Evolutionary conservation across 1,284 basidiomycete species (phyloP).

Genomic region (Coniophora puteana): DNA sequence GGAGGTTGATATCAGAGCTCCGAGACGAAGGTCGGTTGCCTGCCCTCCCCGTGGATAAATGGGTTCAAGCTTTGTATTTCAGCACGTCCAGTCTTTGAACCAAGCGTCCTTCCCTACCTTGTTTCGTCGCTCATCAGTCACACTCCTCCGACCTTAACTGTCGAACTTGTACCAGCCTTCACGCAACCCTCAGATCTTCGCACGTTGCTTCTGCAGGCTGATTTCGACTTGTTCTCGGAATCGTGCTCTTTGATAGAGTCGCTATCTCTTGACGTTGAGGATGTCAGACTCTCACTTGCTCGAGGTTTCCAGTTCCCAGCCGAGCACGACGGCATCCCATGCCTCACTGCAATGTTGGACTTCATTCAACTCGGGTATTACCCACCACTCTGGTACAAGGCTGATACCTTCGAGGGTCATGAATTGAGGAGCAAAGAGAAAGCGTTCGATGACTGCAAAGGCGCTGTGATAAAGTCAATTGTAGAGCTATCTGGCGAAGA

Average conservation of each 20-base stretch:
- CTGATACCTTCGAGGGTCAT: slow-evolving; percentile 33
- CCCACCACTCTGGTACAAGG: slow-evolving; percentile 57
- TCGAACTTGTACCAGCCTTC: slow-evolving; percentile 36
- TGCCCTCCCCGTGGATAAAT: neutral
- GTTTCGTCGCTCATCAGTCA: slow-evolving; percentile 55
- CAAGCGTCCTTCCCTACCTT: slow-evolving; percentile 60
- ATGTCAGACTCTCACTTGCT: slow-evolving; percentile 66
- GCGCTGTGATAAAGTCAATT: slow-evolving; percentile 76
- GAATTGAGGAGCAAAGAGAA: slow-evolving; percentile 60
- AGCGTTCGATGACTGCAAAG: slow-evolving; percentile 78
- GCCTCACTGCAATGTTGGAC: slow-evolving; percentile 58
- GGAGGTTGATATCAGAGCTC: slow-evolving; percentile 66
- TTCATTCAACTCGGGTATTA: slow-evolving; percentile 72
- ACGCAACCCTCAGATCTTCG: slow-evolving; percentile 41
- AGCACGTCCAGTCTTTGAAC: slow-evolving; percentile 56
- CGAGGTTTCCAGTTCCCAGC: slow-evolving; percentile 58
- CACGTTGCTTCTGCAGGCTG: slow-evolving; percentile 54
- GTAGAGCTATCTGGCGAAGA: slow-evolving; percentile 85
- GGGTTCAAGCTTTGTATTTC: slow-evolving; percentile 6
- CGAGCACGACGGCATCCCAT: slow-evolving; percentile 54
- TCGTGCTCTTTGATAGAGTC: slow-evolving; percentile 73
- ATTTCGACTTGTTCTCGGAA: slow-evolving; percentile 71
- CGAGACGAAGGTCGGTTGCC: slow-evolving; percentile 51
- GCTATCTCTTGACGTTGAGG: slow-evolving; percentile 70
- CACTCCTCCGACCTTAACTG: slow-evolving; percentile 43